Percentiles rank a stretch among this genome's conserved stretches.
phyloP scores from a whole-genome alignment of 176 grass and related monocot species.

The Elymus sibiricus region DNA sequence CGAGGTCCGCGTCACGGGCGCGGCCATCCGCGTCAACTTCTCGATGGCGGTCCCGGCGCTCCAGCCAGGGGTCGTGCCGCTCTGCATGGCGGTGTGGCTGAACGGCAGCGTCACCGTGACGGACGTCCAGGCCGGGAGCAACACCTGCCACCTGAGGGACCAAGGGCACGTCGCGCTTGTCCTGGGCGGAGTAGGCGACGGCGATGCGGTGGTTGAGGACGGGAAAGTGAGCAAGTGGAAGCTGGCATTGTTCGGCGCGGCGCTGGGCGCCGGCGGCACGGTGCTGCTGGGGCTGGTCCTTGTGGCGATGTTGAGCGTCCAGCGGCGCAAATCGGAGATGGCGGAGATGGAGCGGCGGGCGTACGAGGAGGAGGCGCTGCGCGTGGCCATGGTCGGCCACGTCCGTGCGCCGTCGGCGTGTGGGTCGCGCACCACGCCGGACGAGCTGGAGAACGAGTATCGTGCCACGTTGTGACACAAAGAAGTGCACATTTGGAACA shows the following conservation, averaged over 20 bases:
- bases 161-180: slow-evolving; percentile 90
- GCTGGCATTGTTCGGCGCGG: slow-evolving; percentile 67
- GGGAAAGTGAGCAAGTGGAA: slow-evolving; percentile 75
- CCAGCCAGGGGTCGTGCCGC: slow-evolving; percentile 26
- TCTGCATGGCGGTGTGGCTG: slow-evolving; percentile 55
- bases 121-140: slow-evolving; percentile 43
- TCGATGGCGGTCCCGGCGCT: slow-evolving; percentile 39
- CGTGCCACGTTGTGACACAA: slow-evolving; percentile 30
- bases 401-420: slow-evolving; percentile 77
- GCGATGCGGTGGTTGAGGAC: background rate
- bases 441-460: slow-evolving; percentile 54
- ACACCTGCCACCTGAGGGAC: slow-evolving; percentile 45
- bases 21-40: slow-evolving; percentile 78
- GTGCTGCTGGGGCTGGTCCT: slow-evolving; percentile 66
- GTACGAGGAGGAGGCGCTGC: slow-evolving; percentile 89
- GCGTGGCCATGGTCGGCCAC: slow-evolving; percentile 90
- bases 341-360: slow-evolving; percentile 80
- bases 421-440: slow-evolving; percentile 68
- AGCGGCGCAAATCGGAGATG: slow-evolving; percentile 52
- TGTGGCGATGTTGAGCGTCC: slow-evolving; percentile 64
- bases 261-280: slow-evolving; percentile 54
- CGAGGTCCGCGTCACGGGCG: slow-evolving; percentile 42
- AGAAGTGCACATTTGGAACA: background rate
- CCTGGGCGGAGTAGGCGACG: slow-evolving; percentile 17
- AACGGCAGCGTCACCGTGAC: slow-evolving; percentile 51